phyloP scores from a whole-genome alignment of 805 yeast genomes.

The Metahyphopichia silvanorum region DNA sequence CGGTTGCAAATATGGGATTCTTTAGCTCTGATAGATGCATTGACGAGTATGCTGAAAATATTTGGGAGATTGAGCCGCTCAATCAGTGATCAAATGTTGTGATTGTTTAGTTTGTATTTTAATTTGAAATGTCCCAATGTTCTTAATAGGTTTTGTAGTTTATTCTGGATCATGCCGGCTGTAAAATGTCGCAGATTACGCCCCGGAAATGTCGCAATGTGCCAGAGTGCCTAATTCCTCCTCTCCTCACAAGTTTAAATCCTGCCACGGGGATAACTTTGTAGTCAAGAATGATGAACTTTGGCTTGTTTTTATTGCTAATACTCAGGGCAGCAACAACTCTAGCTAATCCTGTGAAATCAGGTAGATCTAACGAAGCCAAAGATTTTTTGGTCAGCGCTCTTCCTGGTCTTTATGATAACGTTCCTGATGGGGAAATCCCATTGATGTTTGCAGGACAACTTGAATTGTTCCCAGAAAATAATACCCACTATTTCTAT shows the following conservation, averaged over 20 bases:
- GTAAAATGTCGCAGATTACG: too few relatives aligned
- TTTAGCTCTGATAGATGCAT: constrained; percentile 89
- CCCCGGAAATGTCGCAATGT: too few relatives aligned
- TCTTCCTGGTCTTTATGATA: constrained; percentile 36
- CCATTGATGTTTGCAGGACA: constrained; percentile 68
- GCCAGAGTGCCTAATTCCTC: too few relatives aligned
- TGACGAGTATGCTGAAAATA: constrained; percentile 85
- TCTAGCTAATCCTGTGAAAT: constrained; percentile 2
- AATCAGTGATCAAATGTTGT: constrained; percentile 11
- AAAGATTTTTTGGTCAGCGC: constrained; percentile 17
- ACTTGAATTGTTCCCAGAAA: constrained; percentile 51
- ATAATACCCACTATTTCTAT: constrained; percentile 64
- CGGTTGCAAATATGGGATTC: constrained; percentile 93
- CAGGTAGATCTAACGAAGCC: constrained; percentile 1
- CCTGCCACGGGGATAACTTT: too few relatives aligned
- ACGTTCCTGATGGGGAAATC: constrained; percentile 27
- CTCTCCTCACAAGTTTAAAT: too few relatives aligned
- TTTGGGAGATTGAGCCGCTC: constrained; percentile 87
- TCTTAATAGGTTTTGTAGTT: too few relatives aligned
- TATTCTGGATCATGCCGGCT: too few relatives aligned
- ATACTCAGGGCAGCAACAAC: too few relatives aligned
- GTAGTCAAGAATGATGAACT: too few relatives aligned
- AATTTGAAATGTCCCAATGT: too few relatives aligned
- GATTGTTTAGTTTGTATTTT: too few relatives aligned
- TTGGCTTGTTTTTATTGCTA: too few relatives aligned